phyloP scores from a whole-genome alignment of 2,329 filamentous ascomycete species.

The Elsinoe necatrix region DNA sequence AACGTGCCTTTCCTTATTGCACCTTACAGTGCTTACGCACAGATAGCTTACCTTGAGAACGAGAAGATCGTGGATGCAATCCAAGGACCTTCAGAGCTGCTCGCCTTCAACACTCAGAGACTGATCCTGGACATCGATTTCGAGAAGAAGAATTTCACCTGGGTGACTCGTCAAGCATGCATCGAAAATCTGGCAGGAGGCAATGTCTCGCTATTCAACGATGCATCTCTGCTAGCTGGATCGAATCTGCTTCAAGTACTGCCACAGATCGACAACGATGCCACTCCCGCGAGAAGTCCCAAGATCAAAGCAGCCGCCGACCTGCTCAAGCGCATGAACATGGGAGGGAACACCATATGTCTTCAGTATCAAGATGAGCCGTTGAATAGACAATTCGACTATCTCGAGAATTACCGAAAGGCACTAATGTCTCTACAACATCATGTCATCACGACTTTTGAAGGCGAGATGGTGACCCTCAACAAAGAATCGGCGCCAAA shows the following conservation, averaged over 20 bases:
- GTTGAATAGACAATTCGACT: conserved; percentile 60
- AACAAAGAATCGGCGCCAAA: conserved; percentile 65
- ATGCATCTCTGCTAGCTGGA: conserved; percentile 74
- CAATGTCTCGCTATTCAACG: conserved; percentile 68
- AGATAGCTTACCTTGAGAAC: conserved; percentile 35
- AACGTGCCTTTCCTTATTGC: conserved; percentile 70
- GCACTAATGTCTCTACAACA: conserved; percentile 80
- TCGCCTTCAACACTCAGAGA: conserved; percentile 77
- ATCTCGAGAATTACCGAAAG: conserved; percentile 78
- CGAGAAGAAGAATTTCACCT: conserved; percentile 56
- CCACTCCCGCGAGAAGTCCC: conserved; percentile 22
- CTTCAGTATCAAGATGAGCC: conserved; percentile 67
- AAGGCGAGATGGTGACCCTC: conserved; percentile 68
- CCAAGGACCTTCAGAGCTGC: conserved; percentile 74
- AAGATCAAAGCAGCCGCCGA: conserved; percentile 70
- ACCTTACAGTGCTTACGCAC: conserved; percentile 78
- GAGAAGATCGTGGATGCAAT: conserved; percentile 60
- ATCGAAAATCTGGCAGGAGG: conserved; percentile 57
- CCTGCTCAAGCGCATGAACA: conserved; percentile 58
- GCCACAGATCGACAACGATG: conserved; percentile 57
- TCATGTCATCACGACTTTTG: conserved; percentile 69
- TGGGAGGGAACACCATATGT: conserved; percentile 65
- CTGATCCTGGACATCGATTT: conserved; percentile 62
- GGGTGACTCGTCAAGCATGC: conserved; percentile 58
- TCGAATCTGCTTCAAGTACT: conserved; percentile 72